Evolutionary conservation across 2,329 filamentous ascomycete species (phyloP).

Genomic region (Cladosporium velox): DNA sequence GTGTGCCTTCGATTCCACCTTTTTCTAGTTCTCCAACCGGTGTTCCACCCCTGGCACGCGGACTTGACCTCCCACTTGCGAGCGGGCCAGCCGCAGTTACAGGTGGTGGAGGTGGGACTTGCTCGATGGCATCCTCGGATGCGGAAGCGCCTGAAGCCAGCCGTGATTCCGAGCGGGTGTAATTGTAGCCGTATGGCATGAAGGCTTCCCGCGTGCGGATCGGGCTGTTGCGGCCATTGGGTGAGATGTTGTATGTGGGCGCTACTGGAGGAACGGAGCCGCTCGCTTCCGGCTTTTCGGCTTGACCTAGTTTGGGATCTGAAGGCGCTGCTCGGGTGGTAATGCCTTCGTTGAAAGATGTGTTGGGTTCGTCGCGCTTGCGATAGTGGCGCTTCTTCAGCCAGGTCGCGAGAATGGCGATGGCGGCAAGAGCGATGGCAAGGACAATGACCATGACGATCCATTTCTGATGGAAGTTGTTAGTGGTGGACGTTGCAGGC

Average conservation of each 20-base stretch:
- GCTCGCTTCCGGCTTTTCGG: conserved; percentile 5
- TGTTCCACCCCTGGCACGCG: conserved; percentile 29
- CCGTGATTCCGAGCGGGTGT: conserved; percentile 33
- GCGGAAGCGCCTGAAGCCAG: conserved; percentile 13
- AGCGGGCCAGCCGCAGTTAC: not conserved
- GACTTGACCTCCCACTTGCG: conserved; percentile 22
- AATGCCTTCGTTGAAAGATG: conserved; percentile 41
- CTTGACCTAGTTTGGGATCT: not conserved
- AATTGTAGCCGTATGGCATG: conserved; percentile 40
- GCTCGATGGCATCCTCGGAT: conserved; percentile 16
- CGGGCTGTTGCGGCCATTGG: conserved; percentile 31
- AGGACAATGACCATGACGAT: conserved; percentile 78
- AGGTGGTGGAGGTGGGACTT: not conserved
- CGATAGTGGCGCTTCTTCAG: conserved; percentile 73
- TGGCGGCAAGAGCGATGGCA: conserved; percentile 65
- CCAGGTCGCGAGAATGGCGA: conserved; percentile 68
- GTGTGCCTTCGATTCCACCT: conserved; percentile 17
- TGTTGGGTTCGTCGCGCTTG: conserved; percentile 57
- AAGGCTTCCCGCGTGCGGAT: conserved; percentile 35
- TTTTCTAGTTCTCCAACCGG: conserved; percentile 29
- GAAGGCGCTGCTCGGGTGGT: conserved; percentile 32
- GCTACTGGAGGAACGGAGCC: not conserved
- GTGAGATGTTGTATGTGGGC: not conserved
- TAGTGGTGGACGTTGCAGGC: not conserved
- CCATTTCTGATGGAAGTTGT: conserved; percentile 58